phyloP scores from a whole-genome alignment of 306 rosid genomes.

The Cucurbita moschata region DNA sequence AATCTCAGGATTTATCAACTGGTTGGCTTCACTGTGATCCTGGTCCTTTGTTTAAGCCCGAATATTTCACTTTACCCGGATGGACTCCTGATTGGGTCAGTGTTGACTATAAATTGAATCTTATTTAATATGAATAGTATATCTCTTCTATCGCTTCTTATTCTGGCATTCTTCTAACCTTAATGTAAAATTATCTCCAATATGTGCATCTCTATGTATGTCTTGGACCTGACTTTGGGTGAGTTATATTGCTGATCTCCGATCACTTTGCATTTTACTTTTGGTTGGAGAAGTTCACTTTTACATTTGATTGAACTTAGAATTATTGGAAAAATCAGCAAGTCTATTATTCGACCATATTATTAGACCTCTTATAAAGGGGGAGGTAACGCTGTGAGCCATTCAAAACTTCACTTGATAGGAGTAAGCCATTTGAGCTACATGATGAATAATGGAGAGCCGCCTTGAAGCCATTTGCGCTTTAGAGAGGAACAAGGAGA shows the following conservation, averaged over 20 bases:
- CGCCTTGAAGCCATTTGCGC: neutral
- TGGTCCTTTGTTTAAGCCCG: constrained; percentile 71
- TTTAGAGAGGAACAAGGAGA: neutral
- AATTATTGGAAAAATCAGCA: neutral
- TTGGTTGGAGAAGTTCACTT: neutral
- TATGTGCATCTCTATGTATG: neutral
- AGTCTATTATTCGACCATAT: neutral
- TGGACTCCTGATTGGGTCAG: constrained; percentile 69
- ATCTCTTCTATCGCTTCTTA: neutral
- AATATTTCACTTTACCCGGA: constrained; percentile 37
- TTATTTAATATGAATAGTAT: neutral
- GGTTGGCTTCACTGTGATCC: constrained; percentile 97
- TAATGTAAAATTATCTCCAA: neutral
- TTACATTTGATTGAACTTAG: neutral
- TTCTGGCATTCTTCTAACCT: neutral
- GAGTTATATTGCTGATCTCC: neutral
- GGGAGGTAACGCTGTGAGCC: too few species aligned
- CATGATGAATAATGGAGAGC: neutral
- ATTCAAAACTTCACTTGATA: neutral
- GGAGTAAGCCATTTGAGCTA: neutral
- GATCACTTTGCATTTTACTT: neutral
- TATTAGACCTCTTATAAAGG: neutral
- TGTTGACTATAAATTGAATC: constrained; percentile 3
- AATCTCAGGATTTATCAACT: constrained; percentile 76
- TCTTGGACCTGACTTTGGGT: neutral